Evolutionary conservation across 768 basidiomycete species (phyloP).

Genomic region (Hericium alpestre): DNA sequence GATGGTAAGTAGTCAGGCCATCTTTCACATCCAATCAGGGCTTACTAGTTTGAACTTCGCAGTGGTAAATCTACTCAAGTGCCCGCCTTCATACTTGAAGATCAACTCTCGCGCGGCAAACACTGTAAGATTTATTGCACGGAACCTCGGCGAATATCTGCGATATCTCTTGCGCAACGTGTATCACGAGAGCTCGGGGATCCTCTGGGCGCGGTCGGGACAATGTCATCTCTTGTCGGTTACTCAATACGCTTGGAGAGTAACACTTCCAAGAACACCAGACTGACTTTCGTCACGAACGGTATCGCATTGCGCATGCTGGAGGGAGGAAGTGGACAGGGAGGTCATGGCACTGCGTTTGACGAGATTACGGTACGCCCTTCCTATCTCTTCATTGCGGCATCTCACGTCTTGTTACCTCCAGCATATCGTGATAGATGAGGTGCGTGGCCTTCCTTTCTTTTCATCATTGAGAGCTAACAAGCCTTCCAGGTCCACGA

Average conservation of each 20-base stretch:
- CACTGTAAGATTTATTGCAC: conserved; percentile 90
- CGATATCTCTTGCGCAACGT: conserved; percentile 89
- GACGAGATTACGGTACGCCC: conserved; percentile 83
- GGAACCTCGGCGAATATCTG: conserved; percentile 91
- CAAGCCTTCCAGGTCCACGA: conserved; percentile 65
- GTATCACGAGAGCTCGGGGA: conserved; percentile 93
- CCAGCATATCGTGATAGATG: conserved; percentile 92
- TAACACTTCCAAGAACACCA: conserved; percentile 68
- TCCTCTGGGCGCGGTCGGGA: conserved; percentile 65
- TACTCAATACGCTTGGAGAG: conserved; percentile 93
- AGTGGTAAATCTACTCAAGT: conserved; percentile 98
- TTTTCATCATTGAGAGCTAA: no score
- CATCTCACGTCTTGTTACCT: neutral
- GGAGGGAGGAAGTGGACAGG: conserved; percentile 68
- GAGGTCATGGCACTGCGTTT: conserved; percentile 68
- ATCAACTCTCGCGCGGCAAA: conserved; percentile 69
- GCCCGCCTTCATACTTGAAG: conserved; percentile 87
- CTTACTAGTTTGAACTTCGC: neutral
- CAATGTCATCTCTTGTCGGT: conserved; percentile 70
- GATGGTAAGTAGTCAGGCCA: conserved; percentile 35
- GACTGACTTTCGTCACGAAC: conserved; percentile 79
- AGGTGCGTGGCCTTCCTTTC: conserved; percentile 33
- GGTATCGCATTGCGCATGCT: conserved; percentile 96
- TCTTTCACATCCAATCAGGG: conserved; percentile 2
- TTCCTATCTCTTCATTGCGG: neutral